phyloP scores from a whole-genome alignment of 306 rosid genomes.

The Cotoneaster glaucophyllus region DNA sequence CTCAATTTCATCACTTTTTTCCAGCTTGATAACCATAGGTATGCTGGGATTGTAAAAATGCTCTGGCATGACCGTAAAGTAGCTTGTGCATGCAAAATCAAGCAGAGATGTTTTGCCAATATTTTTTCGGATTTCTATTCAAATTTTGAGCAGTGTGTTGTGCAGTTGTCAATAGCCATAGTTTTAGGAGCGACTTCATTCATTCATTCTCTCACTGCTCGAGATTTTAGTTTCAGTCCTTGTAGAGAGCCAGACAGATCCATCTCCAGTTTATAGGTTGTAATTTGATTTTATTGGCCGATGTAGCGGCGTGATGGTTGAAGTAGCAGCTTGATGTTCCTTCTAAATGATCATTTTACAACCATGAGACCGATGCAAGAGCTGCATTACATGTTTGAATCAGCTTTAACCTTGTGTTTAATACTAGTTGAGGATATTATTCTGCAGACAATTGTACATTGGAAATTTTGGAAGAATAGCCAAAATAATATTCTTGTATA shows the following conservation, averaged over 20 bases:
- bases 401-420: background rate
- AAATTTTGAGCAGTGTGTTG: conserved; percentile 6
- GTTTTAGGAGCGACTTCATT: background rate
- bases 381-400: background rate
- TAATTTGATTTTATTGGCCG: background rate
- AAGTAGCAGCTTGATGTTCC: background rate
- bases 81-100: background rate
- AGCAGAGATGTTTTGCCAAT: background rate
- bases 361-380: background rate
- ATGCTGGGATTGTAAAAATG: background rate
- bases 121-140: background rate
- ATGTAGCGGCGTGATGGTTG: background rate
- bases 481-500: too few species aligned
- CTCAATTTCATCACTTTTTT: background rate
- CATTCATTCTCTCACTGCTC: background rate
- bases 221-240: background rate
- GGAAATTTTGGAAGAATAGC: background rate
- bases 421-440: too few species aligned
- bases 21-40: background rate
- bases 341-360: background rate
- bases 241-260: background rate
- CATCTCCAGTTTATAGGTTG: background rate
- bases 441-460: too few species aligned
- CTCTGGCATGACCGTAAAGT: background rate
- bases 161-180: background rate